Evolutionary conservation across 2,329 filamentous ascomycete genomes (phyloP).

Genomic region (Grosmannia penicillata): DNA sequence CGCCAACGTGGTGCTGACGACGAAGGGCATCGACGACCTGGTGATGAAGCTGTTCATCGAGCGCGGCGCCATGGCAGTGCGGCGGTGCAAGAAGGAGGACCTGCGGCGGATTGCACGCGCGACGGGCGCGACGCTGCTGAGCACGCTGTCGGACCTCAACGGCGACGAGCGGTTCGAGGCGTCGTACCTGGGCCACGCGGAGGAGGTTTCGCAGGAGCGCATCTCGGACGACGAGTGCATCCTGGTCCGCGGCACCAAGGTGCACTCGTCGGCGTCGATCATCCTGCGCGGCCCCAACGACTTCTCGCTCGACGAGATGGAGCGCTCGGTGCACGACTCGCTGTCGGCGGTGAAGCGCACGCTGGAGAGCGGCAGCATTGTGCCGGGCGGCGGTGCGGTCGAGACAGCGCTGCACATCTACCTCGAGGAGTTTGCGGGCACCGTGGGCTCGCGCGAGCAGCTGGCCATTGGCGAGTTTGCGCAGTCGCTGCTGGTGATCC

Average conservation of each 20-base stretch:
- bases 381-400: conserved; percentile 89
- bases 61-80: conserved; percentile 86
- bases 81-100: conserved; percentile 97
- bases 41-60: conserved; percentile 91
- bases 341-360: conserved; percentile 95
- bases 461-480: conserved; percentile 96
- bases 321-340: conserved; percentile 93
- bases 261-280: conserved; percentile 85
- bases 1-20: conserved; percentile 90
- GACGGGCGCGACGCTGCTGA: conserved; percentile 83
- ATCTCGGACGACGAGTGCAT: conserved; percentile 99
- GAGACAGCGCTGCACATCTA: conserved; percentile 99
- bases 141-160: conserved; percentile 88
- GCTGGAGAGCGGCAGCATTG: conserved; percentile 89
- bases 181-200: conserved; percentile 76
- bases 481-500: conserved; percentile 82
- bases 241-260: conserved; percentile 87
- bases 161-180: conserved; percentile 94
- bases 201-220: conserved; percentile 94
- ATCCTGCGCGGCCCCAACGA: conserved; percentile 94
- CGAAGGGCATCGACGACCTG: conserved; percentile 96
- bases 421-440: conserved; percentile 95
- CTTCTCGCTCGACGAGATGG: conserved; percentile 96
- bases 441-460: conserved; percentile 91
- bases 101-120: conserved; percentile 89